Conservation (phyloP, 140 eudicot genomes). For the Senecio squalidus region DNA sequence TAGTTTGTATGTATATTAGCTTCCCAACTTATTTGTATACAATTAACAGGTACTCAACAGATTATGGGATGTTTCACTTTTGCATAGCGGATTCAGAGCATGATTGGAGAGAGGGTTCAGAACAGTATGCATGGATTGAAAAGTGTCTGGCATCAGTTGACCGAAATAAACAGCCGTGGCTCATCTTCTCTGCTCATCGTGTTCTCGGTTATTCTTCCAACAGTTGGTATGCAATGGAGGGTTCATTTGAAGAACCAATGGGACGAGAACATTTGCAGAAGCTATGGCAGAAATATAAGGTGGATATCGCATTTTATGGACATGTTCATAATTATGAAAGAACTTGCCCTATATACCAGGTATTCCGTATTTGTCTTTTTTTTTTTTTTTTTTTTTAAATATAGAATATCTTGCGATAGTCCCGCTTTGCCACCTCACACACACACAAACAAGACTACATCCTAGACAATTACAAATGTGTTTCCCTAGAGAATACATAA, state of each 20-base stretch:
- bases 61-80: constrained; percentile 58
- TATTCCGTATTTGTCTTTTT: constrained; percentile 5
- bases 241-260: constrained; percentile 62
- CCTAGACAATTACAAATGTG: too few species aligned
- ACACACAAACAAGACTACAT: too few species aligned
- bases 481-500: too few species aligned
- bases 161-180: constrained; percentile 56
- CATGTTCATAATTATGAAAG: constrained; percentile 65
- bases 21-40: background rate
- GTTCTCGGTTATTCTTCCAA: constrained; percentile 55
- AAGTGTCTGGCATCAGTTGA: constrained; percentile 52
- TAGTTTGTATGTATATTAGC: background rate
- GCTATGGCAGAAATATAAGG: constrained; percentile 61
- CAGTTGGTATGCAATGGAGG: constrained; percentile 40
- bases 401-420: background rate
- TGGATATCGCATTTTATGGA: constrained; percentile 54
- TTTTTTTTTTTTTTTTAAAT: background rate
- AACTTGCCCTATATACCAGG: constrained; percentile 57
- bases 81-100: constrained; percentile 61
- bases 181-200: constrained; percentile 53
- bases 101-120: constrained; percentile 66
- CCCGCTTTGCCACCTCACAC: too few species aligned
- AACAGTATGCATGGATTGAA: constrained; percentile 51
- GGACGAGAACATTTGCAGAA: constrained; percentile 53
- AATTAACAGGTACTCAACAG: constrained; percentile 43